phyloP scores from a whole-genome alignment of 768 basidiomycete species.

The Gloeostereum incarnatum region DNA sequence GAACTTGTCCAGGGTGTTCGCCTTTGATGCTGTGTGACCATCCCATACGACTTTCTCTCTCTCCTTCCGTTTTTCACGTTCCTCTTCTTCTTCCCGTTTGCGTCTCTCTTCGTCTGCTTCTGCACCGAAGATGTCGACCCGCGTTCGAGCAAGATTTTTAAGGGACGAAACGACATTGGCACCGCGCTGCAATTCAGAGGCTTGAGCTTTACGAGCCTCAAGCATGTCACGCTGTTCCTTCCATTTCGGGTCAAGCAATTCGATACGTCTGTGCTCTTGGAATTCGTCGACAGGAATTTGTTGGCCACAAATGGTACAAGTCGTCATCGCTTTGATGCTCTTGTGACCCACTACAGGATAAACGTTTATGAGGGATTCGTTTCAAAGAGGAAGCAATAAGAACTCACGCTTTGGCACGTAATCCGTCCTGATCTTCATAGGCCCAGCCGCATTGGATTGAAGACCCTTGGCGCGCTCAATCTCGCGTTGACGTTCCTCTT shows the following conservation, averaged over 20 bases:
- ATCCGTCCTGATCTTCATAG: slow-evolving; percentile 93
- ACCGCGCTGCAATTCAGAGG: slow-evolving; percentile 79
- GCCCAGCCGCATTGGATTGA: slow-evolving; percentile 70
- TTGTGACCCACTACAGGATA: slow-evolving; percentile 53
- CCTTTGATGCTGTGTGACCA: slow-evolving; percentile 93
- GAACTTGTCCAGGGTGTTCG: slow-evolving; percentile 86
- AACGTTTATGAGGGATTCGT: slow-evolving; percentile 7
- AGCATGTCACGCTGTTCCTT: slow-evolving; percentile 88
- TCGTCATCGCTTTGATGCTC: slow-evolving; percentile 66
- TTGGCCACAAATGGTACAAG: slow-evolving; percentile 92
- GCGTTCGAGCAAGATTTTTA: slow-evolving; percentile 87
- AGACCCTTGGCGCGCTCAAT: slow-evolving; percentile 72
- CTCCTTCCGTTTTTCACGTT: slow-evolving; percentile 72
- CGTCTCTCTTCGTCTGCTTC: slow-evolving; percentile 89
- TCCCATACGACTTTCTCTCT: slow-evolving; percentile 98
- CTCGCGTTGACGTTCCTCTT: slow-evolving; percentile 62
- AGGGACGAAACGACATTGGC: slow-evolving; percentile 93
- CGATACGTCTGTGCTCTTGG: slow-evolving; percentile 97
- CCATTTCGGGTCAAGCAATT: slow-evolving; percentile 95
- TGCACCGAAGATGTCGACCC: slow-evolving; percentile 95
- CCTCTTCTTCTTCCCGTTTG: slow-evolving; percentile 81
- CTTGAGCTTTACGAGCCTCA: slow-evolving; percentile 85
- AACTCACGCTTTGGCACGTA: slow-evolving; percentile 87
- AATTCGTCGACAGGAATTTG: slow-evolving; percentile 93
- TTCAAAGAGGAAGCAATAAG: background rate